phyloP scores from a whole-genome alignment of 176 grass and related monocot species.

The Oryza brachyantha region DNA sequence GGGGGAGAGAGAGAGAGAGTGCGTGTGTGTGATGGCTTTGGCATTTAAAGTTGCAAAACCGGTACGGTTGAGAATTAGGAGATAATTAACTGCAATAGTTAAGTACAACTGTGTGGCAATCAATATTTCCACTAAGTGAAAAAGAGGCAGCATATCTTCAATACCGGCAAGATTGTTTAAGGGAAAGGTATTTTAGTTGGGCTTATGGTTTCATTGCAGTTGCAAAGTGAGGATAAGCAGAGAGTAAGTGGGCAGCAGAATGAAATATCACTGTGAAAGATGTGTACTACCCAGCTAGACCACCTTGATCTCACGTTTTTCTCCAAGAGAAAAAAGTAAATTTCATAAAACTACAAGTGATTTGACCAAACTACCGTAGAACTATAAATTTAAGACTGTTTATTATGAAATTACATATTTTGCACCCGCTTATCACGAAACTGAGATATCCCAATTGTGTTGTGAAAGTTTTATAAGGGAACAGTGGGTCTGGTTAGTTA shows the following conservation, averaged over 20 bases:
- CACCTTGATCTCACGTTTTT: neutral
- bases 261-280: neutral
- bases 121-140: slow-evolving; percentile 53
- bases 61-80: slow-evolving; percentile 26
- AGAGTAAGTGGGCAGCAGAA: neutral
- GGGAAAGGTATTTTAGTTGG: slow-evolving; percentile 35
- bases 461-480: too few species aligned
- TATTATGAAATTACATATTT: too few species aligned
- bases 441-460: too few species aligned
- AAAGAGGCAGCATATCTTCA: slow-evolving; percentile 46
- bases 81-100: slow-evolving; percentile 35
- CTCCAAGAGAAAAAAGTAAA: neutral
- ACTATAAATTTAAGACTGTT: too few species aligned
- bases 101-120: slow-evolving; percentile 49
- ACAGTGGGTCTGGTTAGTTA: too few species aligned
- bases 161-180: slow-evolving; percentile 32
- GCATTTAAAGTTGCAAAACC: slow-evolving; percentile 42
- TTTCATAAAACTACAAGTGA: too few species aligned
- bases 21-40: slow-evolving; percentile 26
- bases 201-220: slow-evolving; percentile 12
- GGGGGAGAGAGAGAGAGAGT: neutral
- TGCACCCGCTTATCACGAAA: too few species aligned
- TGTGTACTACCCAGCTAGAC: neutral
- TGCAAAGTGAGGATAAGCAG: slow-evolving; percentile 22
- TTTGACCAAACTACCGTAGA: too few species aligned